Evolutionary conservation across 208 protist genomes (phyloP).

Genomic region (Leishmania tarentolae): DNA sequence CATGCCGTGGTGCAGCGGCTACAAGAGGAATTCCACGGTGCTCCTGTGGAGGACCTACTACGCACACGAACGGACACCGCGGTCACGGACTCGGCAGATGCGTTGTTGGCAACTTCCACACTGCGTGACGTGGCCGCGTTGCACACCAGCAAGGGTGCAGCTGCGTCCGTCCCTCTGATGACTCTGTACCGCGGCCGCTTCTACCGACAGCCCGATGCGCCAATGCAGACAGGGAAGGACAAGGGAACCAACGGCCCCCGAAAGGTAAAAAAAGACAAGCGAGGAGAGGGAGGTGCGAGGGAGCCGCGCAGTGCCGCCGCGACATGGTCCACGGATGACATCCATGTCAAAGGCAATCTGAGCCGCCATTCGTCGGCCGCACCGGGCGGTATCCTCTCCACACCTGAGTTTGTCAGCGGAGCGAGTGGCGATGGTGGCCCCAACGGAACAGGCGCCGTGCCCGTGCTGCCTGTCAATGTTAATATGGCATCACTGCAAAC

Average conservation of each 20-base stretch:
- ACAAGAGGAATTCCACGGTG: neutral
- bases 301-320: neutral
- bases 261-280: neutral
- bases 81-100: neutral
- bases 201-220: constrained; percentile 3
- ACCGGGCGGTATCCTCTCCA: neutral
- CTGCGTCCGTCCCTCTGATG: neutral
- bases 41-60: neutral
- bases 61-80: neutral
- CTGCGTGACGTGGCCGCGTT: neutral
- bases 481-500: constrained; percentile 36
- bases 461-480: constrained; percentile 45
- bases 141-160: neutral
- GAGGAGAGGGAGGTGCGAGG: neutral
- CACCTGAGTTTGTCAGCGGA: neutral
- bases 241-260: neutral
- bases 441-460: constrained; percentile 6
- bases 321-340: neutral
- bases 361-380: neutral
- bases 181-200: constrained; percentile 19
- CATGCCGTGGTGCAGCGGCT: constrained; percentile 51
- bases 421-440: neutral
- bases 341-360: neutral
- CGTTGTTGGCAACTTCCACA: neutral
- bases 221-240: neutral